Percentiles rank a stretch among this genome's conserved stretches.
Evolutionary conservation across 148 eudicot species (phyloP).

Genomic region (Heliamphora exappendiculata): DNA sequence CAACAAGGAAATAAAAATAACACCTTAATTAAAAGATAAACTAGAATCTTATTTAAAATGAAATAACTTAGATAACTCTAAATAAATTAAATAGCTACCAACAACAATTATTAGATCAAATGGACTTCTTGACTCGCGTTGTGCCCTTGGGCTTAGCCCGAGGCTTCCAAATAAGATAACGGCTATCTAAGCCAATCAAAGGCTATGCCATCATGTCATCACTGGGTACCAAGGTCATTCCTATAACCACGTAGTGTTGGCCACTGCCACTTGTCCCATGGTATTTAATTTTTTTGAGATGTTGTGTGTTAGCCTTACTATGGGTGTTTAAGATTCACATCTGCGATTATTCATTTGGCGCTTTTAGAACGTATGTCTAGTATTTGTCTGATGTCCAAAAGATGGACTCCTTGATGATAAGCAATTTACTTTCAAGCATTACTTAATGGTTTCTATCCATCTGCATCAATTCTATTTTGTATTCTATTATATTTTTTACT

Average conservation of each 20-base stretch:
- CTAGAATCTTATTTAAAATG: too few relatives aligned
- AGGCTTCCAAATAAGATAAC: too few relatives aligned
- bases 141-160: too few relatives aligned
- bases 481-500: not conserved
- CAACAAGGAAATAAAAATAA: too few relatives aligned
- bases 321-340: not conserved
- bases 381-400: not conserved
- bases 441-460: too few relatives aligned
- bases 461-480: not conserved
- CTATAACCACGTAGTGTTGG: not conserved
- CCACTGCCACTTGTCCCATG: not conserved
- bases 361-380: conserved; percentile 1
- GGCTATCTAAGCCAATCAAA: too few relatives aligned
- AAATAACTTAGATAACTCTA: too few relatives aligned
- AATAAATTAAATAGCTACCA: too few relatives aligned
- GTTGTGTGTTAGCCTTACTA: not conserved
- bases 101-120: too few relatives aligned
- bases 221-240: not conserved
- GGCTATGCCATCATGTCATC: too few relatives aligned
- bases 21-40: too few relatives aligned
- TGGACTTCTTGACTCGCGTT: too few relatives aligned
- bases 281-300: not conserved
- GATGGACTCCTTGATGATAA: not conserved
- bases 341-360: not conserved
- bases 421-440: not conserved